Base-by-base conservation (phyloP, 768 basidiomycete species). In the Agaricus subrufescens region DNA sequence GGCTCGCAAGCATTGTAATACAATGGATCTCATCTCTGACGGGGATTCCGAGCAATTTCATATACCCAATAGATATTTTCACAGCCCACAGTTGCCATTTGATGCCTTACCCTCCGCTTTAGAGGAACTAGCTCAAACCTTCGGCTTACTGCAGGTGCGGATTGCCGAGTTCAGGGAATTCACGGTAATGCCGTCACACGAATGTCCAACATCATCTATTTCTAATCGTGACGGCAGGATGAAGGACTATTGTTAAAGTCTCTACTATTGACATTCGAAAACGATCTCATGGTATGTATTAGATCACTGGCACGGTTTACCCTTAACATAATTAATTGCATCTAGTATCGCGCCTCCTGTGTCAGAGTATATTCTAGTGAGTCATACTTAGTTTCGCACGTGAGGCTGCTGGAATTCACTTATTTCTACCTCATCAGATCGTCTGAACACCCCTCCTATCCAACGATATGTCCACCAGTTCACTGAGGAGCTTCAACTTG, bases 91-190 rank as follows among this genome's bases (percentile, higher is more conserved):
- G 0, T 47, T 23, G 3, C n/a, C 37, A 4, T 55, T 55, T 29
- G 39, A 49, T 4, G 47, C 19, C 7, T 49, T 55, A 14, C 54
- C 54, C 9, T 15, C n/a, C 14, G 54, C 48, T 48, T 29, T 55
- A 38, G 47, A 55, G 34, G 39, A 55, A n/a, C 23, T 55, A 27
- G 54, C 54, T 15, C 46, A 55, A 34, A 11, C 39, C 10, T 48
- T 55, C 39, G 39, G 54, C 25, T 3, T 42, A 19, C 19, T 55
- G 4, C 47, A 55, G 25, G 47, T 30, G 15, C 23, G 54, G 38
- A 49, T 55, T 42, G 54, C 38, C 3, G 54, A 55, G 19, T 55
- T 55, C 19, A 48, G 38, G 29, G 54, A 55, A 19, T 55, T 55
- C 23, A 55, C 54, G 14, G 54, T 55, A 34, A 1, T 19, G 19